These are phyloP conservation scores for Cyclotella cryptica DNA, from an alignment of 108 stramenopile genomes.

Conservation along the genomic window DNA sequence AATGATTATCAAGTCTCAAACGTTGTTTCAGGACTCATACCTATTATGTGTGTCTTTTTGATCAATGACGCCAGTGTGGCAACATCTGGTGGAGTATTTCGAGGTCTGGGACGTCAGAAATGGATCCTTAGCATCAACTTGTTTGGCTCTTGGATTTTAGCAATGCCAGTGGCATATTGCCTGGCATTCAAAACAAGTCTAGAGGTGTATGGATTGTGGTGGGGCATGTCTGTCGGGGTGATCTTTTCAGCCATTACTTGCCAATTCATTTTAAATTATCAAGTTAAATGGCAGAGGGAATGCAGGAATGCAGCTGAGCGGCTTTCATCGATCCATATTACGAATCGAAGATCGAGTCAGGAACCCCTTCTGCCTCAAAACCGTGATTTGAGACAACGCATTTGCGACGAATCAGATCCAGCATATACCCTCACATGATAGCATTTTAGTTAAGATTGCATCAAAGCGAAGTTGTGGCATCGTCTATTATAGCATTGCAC, in stretches of 20 bases:
- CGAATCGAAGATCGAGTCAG: not conserved
- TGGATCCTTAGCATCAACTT: constrained; percentile 40
- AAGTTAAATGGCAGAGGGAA: constrained; percentile 16
- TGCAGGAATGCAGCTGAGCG: not conserved
- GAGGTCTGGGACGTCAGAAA: constrained; percentile 48
- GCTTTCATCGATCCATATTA: constrained; percentile 3
- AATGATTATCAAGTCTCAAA: constrained; percentile 43
- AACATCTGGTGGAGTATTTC: constrained; percentile 42
- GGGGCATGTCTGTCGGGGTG: constrained; percentile 21
- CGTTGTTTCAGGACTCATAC: constrained; percentile 36
- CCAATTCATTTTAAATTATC: not conserved
- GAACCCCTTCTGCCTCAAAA: constrained; percentile 1
- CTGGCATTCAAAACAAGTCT: constrained; percentile 36
- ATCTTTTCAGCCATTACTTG: constrained; percentile 1
- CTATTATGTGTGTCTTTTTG: constrained; percentile 49
- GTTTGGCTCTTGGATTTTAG: constrained; percentile 46
- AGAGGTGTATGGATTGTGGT: constrained; percentile 15
- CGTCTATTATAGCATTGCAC: too few species aligned
- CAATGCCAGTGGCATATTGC: constrained; percentile 31
- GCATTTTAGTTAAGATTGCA: too few species aligned
- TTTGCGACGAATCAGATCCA: too few species aligned
- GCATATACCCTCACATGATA: too few species aligned
- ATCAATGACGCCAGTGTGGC: constrained; percentile 47
- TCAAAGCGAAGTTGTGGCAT: too few species aligned
- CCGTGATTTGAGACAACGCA: too few species aligned